phyloP scores from a whole-genome alignment of 2,329 filamentous ascomycete species.

The Pseudopyrenochaeta lycopersici region DNA sequence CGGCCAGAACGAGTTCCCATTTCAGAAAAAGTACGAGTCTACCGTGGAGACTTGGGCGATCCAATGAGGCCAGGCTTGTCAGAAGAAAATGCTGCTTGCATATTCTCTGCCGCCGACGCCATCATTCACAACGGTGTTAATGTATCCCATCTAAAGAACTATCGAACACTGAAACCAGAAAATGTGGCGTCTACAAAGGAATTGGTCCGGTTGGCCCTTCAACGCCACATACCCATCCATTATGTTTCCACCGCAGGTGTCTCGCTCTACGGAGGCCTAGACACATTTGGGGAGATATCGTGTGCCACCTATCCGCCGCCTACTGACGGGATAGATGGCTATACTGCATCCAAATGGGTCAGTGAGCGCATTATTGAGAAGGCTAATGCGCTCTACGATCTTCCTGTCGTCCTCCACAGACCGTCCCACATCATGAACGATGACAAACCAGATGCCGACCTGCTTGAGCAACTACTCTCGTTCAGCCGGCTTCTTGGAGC shows the following conservation, averaged over 20 bases:
- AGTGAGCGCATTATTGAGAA: constrained; percentile 50
- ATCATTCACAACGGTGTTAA: constrained; percentile 32
- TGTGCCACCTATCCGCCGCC: constrained; percentile 26
- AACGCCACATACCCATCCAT: constrained; percentile 19
- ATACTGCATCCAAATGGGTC: constrained; percentile 52
- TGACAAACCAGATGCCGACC: too few relatives aligned
- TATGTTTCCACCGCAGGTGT: constrained; percentile 17
- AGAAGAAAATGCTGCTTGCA: constrained; percentile 21
- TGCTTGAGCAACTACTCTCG: too few relatives aligned
- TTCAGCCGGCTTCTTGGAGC: too few relatives aligned
- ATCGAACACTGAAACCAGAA: constrained; percentile 20
- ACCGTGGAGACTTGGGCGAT: not conserved
- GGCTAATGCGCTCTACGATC: not conserved
- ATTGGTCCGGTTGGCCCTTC: constrained; percentile 9
- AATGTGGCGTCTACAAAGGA: constrained; percentile 27
- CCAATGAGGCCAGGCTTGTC: constrained; percentile 49
- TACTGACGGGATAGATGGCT: constrained; percentile 43
- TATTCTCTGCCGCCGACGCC: constrained; percentile 46
- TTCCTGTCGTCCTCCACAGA: constrained; percentile 9
- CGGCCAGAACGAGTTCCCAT: not conserved
- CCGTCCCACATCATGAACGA: too few relatives aligned
- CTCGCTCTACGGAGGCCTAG: not conserved
- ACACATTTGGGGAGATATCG: not conserved
- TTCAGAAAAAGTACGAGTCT: not conserved
- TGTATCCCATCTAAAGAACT: constrained; percentile 32